Percentiles rank a stretch among this genome's conserved stretches.
These are phyloP conservation scores for Torrubiella hemipterigena DNA, from an alignment of 2,329 filamentous ascomycete genomes.

Conservation along the genomic window DNA sequence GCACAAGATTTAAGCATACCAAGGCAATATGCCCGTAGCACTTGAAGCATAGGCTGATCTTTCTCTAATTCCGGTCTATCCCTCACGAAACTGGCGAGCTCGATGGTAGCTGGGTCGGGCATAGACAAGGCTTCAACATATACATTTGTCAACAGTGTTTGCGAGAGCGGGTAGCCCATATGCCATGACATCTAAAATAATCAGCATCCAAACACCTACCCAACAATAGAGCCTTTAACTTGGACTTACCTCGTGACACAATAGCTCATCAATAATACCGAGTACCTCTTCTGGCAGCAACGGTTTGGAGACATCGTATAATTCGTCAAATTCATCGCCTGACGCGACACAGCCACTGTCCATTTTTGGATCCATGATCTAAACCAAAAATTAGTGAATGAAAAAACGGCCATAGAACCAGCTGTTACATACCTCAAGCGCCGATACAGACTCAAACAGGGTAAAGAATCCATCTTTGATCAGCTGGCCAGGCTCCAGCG, in stretches of 20 bases:
- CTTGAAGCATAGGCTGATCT: constrained; percentile 44
- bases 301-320: constrained; percentile 60
- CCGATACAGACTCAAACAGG: constrained; percentile 85
- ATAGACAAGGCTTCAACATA: constrained; percentile 78
- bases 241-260: constrained; percentile 66
- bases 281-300: constrained; percentile 70
- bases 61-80: too few species aligned
- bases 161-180: constrained; percentile 85
- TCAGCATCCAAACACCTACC: constrained; percentile 4
- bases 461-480: constrained; percentile 93
- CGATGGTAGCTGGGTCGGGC: constrained; percentile 50
- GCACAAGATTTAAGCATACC: constrained; percentile 74
- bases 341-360: constrained; percentile 77
- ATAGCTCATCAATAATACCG: constrained; percentile 86
- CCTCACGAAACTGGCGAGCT: constrained; percentile 54
- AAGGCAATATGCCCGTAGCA: constrained; percentile 77
- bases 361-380: constrained; percentile 99
- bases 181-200: constrained; percentile 81
- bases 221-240: not conserved
- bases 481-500: constrained; percentile 65
- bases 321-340: constrained; percentile 71
- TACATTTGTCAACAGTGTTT: constrained; percentile 85
- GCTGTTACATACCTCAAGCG: constrained; percentile 60
- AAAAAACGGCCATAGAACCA: not conserved
- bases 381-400: constrained; percentile 3